Evolutionary conservation across 2,329 filamentous ascomycete species (phyloP).

Genomic region (Pseudogymnoascus sp.): DNA sequence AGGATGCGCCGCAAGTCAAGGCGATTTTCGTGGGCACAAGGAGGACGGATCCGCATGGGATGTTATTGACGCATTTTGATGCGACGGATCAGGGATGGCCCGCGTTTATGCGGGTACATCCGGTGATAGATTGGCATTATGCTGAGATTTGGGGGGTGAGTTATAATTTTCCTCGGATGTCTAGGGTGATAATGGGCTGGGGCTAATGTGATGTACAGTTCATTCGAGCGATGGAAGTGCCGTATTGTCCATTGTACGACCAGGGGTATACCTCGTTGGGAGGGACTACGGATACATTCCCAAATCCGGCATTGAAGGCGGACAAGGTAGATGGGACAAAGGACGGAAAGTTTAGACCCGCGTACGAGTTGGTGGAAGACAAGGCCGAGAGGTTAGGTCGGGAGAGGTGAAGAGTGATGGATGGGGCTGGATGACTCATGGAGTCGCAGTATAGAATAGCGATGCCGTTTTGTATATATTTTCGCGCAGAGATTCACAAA

Average conservation of each 20-base stretch:
- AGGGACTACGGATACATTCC: constrained; percentile 78
- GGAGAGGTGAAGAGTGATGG: constrained; percentile 31
- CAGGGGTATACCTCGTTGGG: constrained; percentile 87
- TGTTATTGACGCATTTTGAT: constrained; percentile 71
- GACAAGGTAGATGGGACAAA: constrained; percentile 29
- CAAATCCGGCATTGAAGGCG: constrained; percentile 66
- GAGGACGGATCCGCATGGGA: constrained; percentile 86
- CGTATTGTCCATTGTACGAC: constrained; percentile 85
- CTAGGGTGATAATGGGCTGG: not conserved
- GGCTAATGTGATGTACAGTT: constrained; percentile 46
- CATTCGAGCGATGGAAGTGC: constrained; percentile 67
- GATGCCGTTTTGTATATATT: constrained; percentile 3
- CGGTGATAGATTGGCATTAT: constrained; percentile 97
- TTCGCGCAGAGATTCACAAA: not conserved
- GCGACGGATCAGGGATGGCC: constrained; percentile 87
- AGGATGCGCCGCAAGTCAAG: constrained; percentile 54
- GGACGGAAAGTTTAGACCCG: constrained; percentile 51
- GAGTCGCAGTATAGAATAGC: not conserved
- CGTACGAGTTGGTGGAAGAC: constrained; percentile 68
- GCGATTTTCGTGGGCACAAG: constrained; percentile 84
- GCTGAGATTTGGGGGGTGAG: constrained; percentile 87
- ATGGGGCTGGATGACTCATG: not conserved
- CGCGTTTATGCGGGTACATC: constrained; percentile 83
- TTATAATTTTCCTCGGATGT: constrained; percentile 23
- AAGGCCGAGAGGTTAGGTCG: constrained; percentile 72